phyloP scores from a whole-genome alignment of 2,329 filamentous ascomycete genomes.

The Tolypocladium album region DNA sequence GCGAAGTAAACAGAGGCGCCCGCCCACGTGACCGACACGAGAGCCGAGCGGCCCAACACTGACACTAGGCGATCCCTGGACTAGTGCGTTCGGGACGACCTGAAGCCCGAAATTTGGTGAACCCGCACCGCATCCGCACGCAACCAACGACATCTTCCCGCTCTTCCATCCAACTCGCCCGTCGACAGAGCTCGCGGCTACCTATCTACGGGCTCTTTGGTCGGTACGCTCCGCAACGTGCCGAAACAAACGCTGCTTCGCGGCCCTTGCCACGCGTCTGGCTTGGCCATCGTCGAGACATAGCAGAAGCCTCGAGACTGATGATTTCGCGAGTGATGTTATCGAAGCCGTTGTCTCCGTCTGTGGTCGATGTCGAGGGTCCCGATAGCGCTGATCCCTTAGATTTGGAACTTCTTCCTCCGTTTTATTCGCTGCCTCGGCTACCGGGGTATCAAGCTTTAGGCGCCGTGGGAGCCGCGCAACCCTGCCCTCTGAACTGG shows the following conservation, averaged over 20 bases:
- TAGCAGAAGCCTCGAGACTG: background rate
- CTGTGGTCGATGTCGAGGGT: background rate
- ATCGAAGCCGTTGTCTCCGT: background rate
- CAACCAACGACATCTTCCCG: background rate
- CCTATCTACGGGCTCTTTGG: background rate
- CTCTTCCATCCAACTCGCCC: background rate
- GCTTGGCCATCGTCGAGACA: background rate
- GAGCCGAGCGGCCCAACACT: background rate
- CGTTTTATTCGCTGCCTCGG: background rate
- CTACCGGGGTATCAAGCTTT: background rate
- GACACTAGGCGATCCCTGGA: background rate
- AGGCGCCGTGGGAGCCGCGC: background rate
- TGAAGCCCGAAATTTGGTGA: constrained; percentile 1
- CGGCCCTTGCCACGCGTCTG: background rate
- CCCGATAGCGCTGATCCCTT: background rate
- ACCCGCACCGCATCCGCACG: background rate
- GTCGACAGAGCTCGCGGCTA: background rate
- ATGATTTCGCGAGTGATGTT: background rate
- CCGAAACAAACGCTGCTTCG: background rate
- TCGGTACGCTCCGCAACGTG: background rate
- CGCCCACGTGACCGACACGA: constrained; percentile 9
- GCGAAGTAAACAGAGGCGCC: constrained; percentile 17
- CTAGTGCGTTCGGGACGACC: background rate
- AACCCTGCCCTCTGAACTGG: background rate
- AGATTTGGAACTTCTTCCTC: background rate